A percentile compares a stretch with the other conserved stretches of the same genome.
Evolutionary conservation across 1,284 basidiomycete species (phyloP).

Genomic region (Pseudozyma flocculosa): DNA sequence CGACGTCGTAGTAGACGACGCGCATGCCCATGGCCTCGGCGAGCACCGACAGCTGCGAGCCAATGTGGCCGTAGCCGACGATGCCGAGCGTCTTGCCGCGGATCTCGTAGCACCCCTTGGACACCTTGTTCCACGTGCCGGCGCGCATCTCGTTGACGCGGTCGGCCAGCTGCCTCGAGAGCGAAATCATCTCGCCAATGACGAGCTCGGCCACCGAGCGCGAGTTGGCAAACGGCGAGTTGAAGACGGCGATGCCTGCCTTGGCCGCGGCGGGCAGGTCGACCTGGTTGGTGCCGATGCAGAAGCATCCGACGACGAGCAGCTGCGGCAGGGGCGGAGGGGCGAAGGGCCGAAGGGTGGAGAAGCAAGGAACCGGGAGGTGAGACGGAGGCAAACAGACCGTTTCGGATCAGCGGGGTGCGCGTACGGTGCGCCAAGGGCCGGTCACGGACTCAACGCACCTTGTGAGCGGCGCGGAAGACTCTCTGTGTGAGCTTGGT

Average conservation of each 20-base stretch:
- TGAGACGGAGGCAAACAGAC: no score
- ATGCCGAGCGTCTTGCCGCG: constrained; percentile 98
- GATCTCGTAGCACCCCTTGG: constrained; percentile 96
- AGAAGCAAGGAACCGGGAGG: no score
- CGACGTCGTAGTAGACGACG: constrained; percentile 91
- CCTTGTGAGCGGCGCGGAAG: constrained; percentile 62
- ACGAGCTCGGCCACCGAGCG: constrained; percentile 98
- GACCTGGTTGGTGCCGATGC: constrained; percentile 99
- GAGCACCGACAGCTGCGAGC: constrained; percentile 93
- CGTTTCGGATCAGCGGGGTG: no score
- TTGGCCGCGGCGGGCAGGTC: constrained; percentile 81
- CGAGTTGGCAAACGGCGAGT: constrained; percentile 99
- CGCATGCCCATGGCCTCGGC: constrained; percentile 95
- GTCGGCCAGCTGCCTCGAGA: constrained; percentile 92
- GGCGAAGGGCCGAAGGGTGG: no score
- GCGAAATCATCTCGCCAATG: constrained; percentile 86
- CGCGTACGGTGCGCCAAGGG: no score
- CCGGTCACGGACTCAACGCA: not conserved
- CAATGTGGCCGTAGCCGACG: constrained; percentile 98
- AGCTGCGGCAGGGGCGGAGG: constrained; percentile 68
- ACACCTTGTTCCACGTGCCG: constrained; percentile 98
- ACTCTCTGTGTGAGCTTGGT: constrained; percentile 91
- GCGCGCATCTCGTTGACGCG: constrained; percentile 81
- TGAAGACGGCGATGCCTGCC: constrained; percentile 96
- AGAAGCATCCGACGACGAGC: constrained; percentile 96